These are phyloP conservation scores for Trichoderma sp. DNA, from an alignment of 2,329 filamentous ascomycete species.

Conservation along the genomic window DNA sequence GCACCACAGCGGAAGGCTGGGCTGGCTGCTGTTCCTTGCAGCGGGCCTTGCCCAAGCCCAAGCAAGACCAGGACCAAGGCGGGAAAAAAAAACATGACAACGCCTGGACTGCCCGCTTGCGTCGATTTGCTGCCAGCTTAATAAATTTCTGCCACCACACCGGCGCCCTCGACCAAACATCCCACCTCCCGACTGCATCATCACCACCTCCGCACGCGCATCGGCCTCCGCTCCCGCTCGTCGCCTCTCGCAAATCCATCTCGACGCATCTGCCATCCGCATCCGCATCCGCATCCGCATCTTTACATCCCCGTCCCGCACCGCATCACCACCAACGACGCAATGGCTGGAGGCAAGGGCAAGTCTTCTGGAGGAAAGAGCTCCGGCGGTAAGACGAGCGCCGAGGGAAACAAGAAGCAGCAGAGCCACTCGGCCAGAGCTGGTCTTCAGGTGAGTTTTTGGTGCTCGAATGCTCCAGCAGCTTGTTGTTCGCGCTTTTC, in stretches of 20 bases:
- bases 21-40: slow-evolving; percentile 26
- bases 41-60: slow-evolving; percentile 8
- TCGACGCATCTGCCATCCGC: slow-evolving; percentile 8
- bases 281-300: not conserved
- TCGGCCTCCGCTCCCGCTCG: slow-evolving; percentile 14
- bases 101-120: slow-evolving; percentile 28
- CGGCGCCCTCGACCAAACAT: slow-evolving; percentile 13
- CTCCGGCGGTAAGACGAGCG: slow-evolving; percentile 72
- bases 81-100: slow-evolving; percentile 29
- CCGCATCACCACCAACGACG: slow-evolving; percentile 33
- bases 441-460: slow-evolving; percentile 82
- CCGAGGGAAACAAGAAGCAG: slow-evolving; percentile 75
- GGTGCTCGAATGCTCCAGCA: not conserved
- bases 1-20: slow-evolving; percentile 5
- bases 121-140: slow-evolving; percentile 23
- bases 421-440: slow-evolving; percentile 96
- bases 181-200: slow-evolving; percentile 23
- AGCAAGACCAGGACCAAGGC: not conserved
- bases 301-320: not conserved
- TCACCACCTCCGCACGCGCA: slow-evolving; percentile 22
- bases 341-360: slow-evolving; percentile 87
- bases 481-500: slow-evolving; percentile 6
- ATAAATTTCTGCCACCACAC: slow-evolving; percentile 33
- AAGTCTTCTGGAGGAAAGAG: slow-evolving; percentile 89
- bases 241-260: slow-evolving; percentile 8